Evolutionary conservation across 148 eudicot species (phyloP), one percentile per base, ranked within the genome.

Genomic region (Bassia scoparia): DNA sequence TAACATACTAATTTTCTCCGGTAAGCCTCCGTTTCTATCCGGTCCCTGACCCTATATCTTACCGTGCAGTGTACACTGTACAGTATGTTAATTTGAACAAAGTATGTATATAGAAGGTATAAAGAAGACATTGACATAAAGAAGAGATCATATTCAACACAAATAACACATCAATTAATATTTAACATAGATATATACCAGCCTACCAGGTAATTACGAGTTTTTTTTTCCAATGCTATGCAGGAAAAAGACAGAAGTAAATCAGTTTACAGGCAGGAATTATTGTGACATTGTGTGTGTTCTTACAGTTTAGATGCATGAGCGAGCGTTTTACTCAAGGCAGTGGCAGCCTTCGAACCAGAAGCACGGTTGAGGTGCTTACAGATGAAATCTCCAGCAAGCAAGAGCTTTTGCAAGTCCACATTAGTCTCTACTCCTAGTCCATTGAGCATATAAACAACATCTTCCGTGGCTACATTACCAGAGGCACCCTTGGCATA

Each of bases 401-500:
- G 56, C 58, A 91, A 80, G 67, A 91, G 90, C 83, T 86, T 91
- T 61, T 64, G 74, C 56, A 94, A 83, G 79, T 91, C 90, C 46
- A 94, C 91, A 74, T 82, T 81, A 18, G 97, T 89, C 82, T 81
- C 72, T n/a, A 91, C 84, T 43, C 93, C 91, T 2, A 94, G 84
- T 43, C 98, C 98, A 71, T 84, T 81, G 12, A 94, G 91, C 98
- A 94, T 91, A 64, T 94, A 91, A 29, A 93, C 86, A 30, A 94
- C 98, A 80, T 94, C 98, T 77, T 93, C 98, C 0, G 98, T 91
- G 4, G 96, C 98, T 35, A 94, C 96, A 72, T 94, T 94, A 21
- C 97, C 98, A 20, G 97, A 78, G 70, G 98, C 98, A 80, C 97
- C 93, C 82, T 91, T 89, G 12, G 97, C 98, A 67, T 91, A 94